A percentile compares a stretch with the other conserved stretches of the same genome.
phyloP scores from a whole-genome alignment of 1,284 basidiomycete genomes.

The Sporisorium scitamineum region DNA sequence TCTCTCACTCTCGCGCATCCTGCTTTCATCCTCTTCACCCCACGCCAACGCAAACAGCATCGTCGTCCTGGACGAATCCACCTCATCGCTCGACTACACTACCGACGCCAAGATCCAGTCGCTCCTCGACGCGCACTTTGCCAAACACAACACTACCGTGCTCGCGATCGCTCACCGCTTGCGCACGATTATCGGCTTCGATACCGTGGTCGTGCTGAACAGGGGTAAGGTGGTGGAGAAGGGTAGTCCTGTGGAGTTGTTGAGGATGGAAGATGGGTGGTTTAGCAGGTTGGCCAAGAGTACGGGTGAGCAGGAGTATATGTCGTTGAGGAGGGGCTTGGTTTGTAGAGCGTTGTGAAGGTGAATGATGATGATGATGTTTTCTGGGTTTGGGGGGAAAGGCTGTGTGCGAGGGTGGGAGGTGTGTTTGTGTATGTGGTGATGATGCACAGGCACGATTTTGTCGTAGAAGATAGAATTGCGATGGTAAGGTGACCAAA shows the following conservation, averaged over 20 bases:
- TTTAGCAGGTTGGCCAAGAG: conserved; percentile 74
- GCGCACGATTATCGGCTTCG: conserved; percentile 82
- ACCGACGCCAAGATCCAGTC: conserved; percentile 86
- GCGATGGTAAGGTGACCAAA: no score
- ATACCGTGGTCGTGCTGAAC: conserved; percentile 82
- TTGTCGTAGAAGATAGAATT: no score
- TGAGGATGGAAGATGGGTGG: conserved; percentile 73
- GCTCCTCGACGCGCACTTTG: conserved; percentile 83
- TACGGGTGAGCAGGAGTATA: conserved; percentile 35
- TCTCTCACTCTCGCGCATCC: conserved; percentile 66
- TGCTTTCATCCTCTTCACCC: conserved; percentile 55
- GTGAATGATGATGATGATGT: not conserved
- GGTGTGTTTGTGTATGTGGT: no score
- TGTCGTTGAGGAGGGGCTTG: conserved; percentile 12
- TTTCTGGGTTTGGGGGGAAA: not conserved
- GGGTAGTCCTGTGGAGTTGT: conserved; percentile 77
- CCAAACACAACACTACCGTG: conserved; percentile 76
- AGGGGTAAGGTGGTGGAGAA: conserved; percentile 79
- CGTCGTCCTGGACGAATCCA: conserved; percentile 75
- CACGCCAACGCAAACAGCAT: conserved; percentile 35
- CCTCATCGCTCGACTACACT: conserved; percentile 79
- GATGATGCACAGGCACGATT: no score
- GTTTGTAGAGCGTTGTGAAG: conserved; percentile 7
- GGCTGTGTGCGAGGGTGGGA: not conserved
- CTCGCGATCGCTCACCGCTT: conserved; percentile 80